Base-by-base conservation (phyloP, 2,329 filamentous ascomycete genomes). In the Ophiostoma novo-ulmi region DNA sequence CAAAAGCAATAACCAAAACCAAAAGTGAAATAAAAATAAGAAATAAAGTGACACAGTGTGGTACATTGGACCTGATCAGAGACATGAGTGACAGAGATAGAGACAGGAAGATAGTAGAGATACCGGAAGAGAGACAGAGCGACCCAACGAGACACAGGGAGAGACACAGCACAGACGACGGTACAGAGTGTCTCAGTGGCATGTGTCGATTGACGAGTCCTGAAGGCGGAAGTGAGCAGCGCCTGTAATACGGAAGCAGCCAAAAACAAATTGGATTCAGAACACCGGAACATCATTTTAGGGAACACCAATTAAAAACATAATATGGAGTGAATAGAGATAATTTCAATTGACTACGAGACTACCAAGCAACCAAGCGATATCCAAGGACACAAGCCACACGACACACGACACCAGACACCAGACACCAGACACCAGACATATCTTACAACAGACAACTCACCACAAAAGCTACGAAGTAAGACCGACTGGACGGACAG, bases 391-490 rank as follows among this genome's bases (percentile, higher is more conserved):
- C 39, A 13, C 11, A 44, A 44, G 3, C 11, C 10, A 44, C 39
- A 17, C 39, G 14, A 44, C 52, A 26, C n/a, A 58, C 22, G 52
- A 58, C 22, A 58, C 52, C 26, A 7, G 52, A 58, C 26, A 38
- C 44, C 44, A 48, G 44, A 20, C 38, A 39, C 52, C 26, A 7
- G 52, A 58, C 26, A 38, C 44, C 44, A 48, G 44, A 20, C 38
- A 39, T 39, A 31, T 31, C 31, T 31, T 31, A 13, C 38, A 35
- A 38, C 63, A 63, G 36, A 41, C 61, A 48, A 41, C 55, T 31
- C n/a, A 71, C n/a, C 10, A 58, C 36, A 44, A 70, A 71, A 71
- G 72, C 70, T 70, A 70, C 72, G 71, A 73, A 63, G 71, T 71
- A 72, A 66, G 71, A 64, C 72, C 72, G 72, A 72, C 41, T 58